These are phyloP conservation scores for Neocallimastix lanati DNA, from an alignment of 192 early-diverging fungal genomes.

Conservation along the genomic window DNA sequence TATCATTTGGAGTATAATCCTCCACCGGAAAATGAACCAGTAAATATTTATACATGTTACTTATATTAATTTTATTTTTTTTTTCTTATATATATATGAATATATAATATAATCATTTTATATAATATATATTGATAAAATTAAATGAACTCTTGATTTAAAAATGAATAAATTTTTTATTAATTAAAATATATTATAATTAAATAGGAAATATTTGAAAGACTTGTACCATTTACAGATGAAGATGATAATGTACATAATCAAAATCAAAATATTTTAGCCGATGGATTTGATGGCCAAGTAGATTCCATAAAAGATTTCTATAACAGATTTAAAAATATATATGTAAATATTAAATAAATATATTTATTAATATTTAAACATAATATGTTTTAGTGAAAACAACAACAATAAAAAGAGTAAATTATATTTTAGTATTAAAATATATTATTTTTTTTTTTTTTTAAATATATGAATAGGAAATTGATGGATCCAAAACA, in stretches of 20 bases:
- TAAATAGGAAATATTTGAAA: constrained; percentile 19
- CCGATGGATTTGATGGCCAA: constrained; percentile 37
- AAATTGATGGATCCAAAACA: not conserved
- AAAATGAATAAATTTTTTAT: no score
- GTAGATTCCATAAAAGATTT: constrained; percentile 32
- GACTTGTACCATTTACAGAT: constrained; percentile 15
- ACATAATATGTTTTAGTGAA: no score
- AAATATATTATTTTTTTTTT: no score
- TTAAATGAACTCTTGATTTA: no score
- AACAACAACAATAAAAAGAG: not conserved
- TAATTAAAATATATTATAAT: no score
- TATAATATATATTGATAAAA: no score
- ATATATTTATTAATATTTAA: not conserved
- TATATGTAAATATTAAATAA: constrained; percentile 8
- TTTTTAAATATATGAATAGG: not conserved
- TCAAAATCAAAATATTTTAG: constrained; percentile 29
- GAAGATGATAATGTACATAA: constrained; percentile 11
- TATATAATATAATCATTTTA: no score
- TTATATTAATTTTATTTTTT: not conserved
- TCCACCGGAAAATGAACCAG: constrained; percentile 25
- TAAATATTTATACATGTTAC: constrained; percentile 6
- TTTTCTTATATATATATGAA: not conserved
- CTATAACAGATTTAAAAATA: constrained; percentile 23
- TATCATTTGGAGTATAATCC: constrained; percentile 37
- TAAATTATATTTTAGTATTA: not conserved